Evolutionary conservation across 495 filamentous ascomycete genomes (phyloP).

Genomic region (Aspergillus haitiensis): DNA sequence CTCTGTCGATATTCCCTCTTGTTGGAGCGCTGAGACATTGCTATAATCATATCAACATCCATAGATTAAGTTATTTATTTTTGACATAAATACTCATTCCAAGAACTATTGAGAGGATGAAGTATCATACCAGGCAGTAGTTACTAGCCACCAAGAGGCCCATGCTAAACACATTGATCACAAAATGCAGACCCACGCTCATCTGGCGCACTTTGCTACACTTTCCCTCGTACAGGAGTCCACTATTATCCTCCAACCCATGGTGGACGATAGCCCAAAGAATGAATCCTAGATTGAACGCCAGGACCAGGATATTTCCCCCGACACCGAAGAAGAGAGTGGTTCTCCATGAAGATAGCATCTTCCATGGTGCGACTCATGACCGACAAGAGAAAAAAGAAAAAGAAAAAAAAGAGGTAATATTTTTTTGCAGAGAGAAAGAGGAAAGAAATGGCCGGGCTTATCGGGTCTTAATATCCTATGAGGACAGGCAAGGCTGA

Average conservation of each 20-base stretch:
- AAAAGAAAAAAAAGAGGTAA: not conserved
- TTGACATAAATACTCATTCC: too few species aligned
- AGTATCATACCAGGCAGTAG: slow-evolving; percentile 8
- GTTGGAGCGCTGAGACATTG: slow-evolving; percentile 14
- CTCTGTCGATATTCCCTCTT: slow-evolving; percentile 1
- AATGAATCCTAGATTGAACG: slow-evolving; percentile 7
- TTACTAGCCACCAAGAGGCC: slow-evolving; percentile 10
- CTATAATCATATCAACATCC: not conserved
- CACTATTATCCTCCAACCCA: slow-evolving; percentile 1
- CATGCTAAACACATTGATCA: slow-evolving; percentile 13
- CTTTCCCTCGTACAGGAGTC: slow-evolving; percentile 5
- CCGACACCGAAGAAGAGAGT: slow-evolving; percentile 6
- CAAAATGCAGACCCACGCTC: slow-evolving; percentile 4
- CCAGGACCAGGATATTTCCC: slow-evolving; percentile 2
- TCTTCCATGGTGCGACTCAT: not conserved
- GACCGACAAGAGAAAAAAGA: not conserved
- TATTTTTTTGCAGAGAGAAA: not conserved
- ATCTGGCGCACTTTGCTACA: slow-evolving; percentile 4
- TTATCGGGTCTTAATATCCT: too few species aligned
- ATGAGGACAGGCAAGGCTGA: not conserved
- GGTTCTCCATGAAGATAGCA: slow-evolving; percentile 3
- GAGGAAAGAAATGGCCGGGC: too few species aligned
- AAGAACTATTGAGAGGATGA: too few species aligned
- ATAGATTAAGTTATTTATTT: too few species aligned
- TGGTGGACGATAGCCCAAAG: slow-evolving; percentile 2